Percentiles rank a stretch among this genome's conserved stretches.
These are phyloP conservation scores for Castanea crenata DNA, from an alignment of 306 rosid genomes.

Conservation along the genomic window DNA sequence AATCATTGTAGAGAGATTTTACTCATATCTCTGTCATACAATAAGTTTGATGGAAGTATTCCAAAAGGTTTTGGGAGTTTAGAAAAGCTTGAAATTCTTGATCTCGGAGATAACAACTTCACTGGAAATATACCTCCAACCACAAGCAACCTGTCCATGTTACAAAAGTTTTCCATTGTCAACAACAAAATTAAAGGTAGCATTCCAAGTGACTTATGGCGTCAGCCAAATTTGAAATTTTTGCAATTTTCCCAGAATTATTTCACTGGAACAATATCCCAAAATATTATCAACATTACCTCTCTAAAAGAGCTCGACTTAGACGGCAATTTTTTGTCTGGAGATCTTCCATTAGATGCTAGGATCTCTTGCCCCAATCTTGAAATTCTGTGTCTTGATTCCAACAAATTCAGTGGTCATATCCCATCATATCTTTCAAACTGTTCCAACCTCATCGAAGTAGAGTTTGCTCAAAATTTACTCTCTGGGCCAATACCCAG, in stretches of 20 bases:
- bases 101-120: background rate
- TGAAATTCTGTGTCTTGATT: accelerated
- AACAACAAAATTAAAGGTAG: accelerated
- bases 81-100: background rate
- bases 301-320: accelerated
- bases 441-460: background rate
- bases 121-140: background rate
- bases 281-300: background rate
- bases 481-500: background rate
- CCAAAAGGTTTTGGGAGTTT: background rate
- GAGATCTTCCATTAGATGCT: background rate
- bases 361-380: too few species aligned
- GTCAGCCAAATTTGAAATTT: background rate
- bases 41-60: background rate
- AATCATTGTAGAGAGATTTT: background rate
- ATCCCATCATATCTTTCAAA: background rate
- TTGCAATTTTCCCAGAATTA: accelerated
- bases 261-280: background rate
- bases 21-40: accelerated
- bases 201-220: background rate
- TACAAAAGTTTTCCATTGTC: background rate
- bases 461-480: accelerated
- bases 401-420: too few species aligned
- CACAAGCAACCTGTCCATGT: background rate
- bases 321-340: accelerated